Conservation (phyloP, 805 yeast species). For the Wickerhamiella bombiphila region DNA sequence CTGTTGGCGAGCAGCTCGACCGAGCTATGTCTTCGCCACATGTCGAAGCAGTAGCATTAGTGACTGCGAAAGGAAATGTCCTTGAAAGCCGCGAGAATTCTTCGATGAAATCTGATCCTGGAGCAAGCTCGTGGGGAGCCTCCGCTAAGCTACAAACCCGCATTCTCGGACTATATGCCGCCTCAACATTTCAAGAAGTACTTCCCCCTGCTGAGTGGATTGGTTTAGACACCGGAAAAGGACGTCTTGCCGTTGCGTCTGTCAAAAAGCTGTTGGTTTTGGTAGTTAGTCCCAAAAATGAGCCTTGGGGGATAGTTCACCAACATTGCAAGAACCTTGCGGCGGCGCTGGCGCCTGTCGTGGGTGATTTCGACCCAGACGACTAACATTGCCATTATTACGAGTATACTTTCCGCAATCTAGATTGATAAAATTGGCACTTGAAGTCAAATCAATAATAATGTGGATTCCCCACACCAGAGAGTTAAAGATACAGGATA, state of each 20-base stretch:
- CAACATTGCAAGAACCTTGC: slow-evolving; percentile 12
- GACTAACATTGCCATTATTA: too few relatives aligned
- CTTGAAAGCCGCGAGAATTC: slow-evolving; percentile 13
- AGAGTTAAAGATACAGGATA: too few relatives aligned
- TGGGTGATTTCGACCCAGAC: slow-evolving; percentile 4
- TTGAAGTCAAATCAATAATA: too few relatives aligned
- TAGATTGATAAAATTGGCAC: too few relatives aligned
- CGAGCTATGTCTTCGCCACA: neutral
- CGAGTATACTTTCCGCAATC: too few relatives aligned
- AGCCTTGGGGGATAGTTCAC: slow-evolving; percentile 15
- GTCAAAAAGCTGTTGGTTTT: slow-evolving; percentile 18
- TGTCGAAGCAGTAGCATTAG: slow-evolving; percentile 8
- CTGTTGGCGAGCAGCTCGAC: neutral
- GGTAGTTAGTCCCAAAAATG: slow-evolving; percentile 15
- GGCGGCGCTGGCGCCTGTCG: slow-evolving; percentile 9
- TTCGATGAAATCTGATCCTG: neutral
- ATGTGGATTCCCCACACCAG: too few relatives aligned
- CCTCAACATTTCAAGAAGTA: slow-evolving; percentile 17
- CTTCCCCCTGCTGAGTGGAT: slow-evolving; percentile 14
- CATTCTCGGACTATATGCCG: slow-evolving; percentile 21
- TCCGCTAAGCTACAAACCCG: slow-evolving; percentile 19
- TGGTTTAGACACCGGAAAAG: slow-evolving; percentile 17
- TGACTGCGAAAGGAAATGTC: slow-evolving; percentile 10
- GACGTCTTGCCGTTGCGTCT: slow-evolving; percentile 11
- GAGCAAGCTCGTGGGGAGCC: neutral